Evolutionary conservation across 148 eudicot genomes (phyloP).

Genomic region (Arctostaphylos glauca): DNA sequence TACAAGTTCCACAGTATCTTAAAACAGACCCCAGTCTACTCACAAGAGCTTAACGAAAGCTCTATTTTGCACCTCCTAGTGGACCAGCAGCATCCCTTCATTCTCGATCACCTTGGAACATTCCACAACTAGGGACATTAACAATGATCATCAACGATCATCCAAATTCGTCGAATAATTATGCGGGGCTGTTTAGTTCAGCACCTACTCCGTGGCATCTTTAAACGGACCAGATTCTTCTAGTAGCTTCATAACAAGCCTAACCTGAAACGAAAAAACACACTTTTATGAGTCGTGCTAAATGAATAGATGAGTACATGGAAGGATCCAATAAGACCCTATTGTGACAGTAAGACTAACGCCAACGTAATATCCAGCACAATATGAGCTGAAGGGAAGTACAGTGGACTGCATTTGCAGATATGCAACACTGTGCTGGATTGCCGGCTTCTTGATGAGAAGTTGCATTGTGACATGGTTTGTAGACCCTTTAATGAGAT

Average conservation of each 20-base stretch:
- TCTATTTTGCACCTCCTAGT: background rate
- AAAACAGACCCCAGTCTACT: background rate
- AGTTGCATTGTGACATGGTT: background rate
- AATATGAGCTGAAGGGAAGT: no score
- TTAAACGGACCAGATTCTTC: constrained; percentile 76
- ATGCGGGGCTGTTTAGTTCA: background rate
- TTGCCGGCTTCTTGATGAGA: background rate
- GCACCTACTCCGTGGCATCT: constrained; percentile 32
- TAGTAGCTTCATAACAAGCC: constrained; percentile 55
- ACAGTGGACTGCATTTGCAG: background rate
- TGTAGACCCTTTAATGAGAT: background rate
- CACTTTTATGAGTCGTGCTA: background rate
- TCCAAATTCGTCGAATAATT: background rate
- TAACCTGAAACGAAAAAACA: constrained; percentile 38
- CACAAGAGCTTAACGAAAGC: background rate
- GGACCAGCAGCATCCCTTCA: background rate
- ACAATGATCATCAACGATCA: background rate
- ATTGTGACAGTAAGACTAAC: background rate
- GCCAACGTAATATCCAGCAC: background rate
- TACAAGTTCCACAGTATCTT: background rate
- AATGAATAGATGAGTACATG: background rate
- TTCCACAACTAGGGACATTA: background rate
- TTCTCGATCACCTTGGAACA: background rate
- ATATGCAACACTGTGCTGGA: background rate
- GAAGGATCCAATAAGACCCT: background rate